Evolutionary conservation across 768 basidiomycete genomes (phyloP).

Genomic region (Mycena albidolilacea): DNA sequence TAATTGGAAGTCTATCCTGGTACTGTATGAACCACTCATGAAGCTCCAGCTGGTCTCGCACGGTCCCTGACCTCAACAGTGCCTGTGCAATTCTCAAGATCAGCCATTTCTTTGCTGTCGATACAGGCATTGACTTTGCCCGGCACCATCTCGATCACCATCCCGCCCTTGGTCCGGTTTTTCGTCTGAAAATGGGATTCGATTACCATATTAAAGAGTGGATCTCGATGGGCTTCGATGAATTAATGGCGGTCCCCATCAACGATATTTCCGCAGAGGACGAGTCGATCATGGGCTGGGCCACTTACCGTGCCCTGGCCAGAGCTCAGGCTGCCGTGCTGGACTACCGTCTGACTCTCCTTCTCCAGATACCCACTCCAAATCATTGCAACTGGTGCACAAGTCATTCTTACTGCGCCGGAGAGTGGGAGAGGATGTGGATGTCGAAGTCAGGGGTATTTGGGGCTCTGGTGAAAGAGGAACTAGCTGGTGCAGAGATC

Average conservation of each 20-base stretch:
- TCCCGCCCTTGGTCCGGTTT: not conserved
- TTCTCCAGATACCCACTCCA: not conserved
- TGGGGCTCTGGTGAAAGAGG: constrained; percentile 7
- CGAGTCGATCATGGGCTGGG: not conserved
- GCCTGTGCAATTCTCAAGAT: constrained; percentile 11
- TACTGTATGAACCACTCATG: not conserved
- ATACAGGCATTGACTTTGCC: not conserved
- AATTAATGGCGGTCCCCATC: constrained; percentile 9
- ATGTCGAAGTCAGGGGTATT: constrained; percentile 2
- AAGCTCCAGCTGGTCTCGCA: not conserved
- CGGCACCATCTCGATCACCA: constrained; percentile 8
- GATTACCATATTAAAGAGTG: constrained; percentile 10
- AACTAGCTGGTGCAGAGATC: constrained; percentile 7
- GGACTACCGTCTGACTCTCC: constrained; percentile 9
- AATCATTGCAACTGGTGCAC: constrained; percentile 16
- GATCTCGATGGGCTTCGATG: constrained; percentile 14
- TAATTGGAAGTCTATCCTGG: not conserved
- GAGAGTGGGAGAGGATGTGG: constrained; percentile 6
- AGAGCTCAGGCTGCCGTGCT: constrained; percentile 11
- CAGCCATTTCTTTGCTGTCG: constrained; percentile 17
- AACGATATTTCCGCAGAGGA: not conserved
- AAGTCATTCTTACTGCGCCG: not conserved
- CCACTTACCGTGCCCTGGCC: constrained; percentile 9
- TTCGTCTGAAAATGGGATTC: not conserved
- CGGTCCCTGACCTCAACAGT: not conserved